Evolutionary conservation across 768 basidiomycete genomes (phyloP).

Genomic region (Kondoa malvinella): DNA sequence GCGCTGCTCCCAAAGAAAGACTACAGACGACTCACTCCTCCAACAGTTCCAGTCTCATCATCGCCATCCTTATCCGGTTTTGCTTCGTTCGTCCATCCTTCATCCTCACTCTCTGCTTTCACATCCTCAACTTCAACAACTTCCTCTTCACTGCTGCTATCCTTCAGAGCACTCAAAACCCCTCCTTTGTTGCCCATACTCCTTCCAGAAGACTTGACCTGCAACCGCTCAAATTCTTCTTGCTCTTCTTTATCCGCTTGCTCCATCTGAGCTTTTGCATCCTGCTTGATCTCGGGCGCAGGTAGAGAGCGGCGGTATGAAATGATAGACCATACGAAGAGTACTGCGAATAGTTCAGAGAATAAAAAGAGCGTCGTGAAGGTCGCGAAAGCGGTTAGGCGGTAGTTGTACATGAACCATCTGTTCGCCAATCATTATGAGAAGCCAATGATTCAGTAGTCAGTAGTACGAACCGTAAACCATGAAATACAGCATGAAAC

Average conservation of each 20-base stretch:
- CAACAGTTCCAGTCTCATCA: not conserved
- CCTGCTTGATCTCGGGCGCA: not conserved
- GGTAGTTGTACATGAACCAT: slow-evolving; percentile 5
- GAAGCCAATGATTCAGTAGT: no score
- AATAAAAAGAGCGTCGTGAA: not conserved
- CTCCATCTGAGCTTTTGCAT: not conserved
- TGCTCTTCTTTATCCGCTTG: not conserved
- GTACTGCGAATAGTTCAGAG: not conserved
- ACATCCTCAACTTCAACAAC: not conserved
- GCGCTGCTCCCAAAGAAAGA: not conserved
- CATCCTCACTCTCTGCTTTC: not conserved
- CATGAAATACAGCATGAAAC: not conserved
- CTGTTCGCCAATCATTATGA: not conserved
- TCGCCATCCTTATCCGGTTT: no score
- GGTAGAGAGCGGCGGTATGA: not conserved
- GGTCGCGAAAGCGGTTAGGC: not conserved
- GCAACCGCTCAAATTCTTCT: not conserved
- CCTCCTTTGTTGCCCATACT: not conserved
- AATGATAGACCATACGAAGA: not conserved
- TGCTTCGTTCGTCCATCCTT: not conserved
- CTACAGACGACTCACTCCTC: not conserved
- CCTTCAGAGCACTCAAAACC: not conserved
- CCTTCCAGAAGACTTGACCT: not conserved
- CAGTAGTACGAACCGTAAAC: not conserved
- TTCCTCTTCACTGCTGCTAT: not conserved